Base-by-base conservation (phyloP, 371 early-diverging fungal species). In the Saksenaea vasiformis region DNA sequence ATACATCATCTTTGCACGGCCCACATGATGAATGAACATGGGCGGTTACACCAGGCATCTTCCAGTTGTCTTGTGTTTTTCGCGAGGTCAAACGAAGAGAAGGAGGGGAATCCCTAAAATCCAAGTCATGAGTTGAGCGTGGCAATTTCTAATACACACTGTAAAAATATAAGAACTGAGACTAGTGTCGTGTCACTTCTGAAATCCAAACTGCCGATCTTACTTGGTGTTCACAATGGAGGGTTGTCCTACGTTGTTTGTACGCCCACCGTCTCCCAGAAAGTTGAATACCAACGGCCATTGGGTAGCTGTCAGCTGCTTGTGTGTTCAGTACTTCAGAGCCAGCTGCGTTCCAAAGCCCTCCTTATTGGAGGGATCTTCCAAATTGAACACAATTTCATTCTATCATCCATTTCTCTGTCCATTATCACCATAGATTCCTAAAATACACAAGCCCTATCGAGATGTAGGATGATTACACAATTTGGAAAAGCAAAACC, bases 371-470 rank as follows among this genome's bases (percentile, higher is more conserved):
- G 24, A 5, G 64, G n/a, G 67, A 35, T 78, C 76, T 57, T 73
- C 78, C 22, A 70, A 37, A 31, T 77, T 72, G 8, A 64, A 68
- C 11, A 87, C 59, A 36, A 83, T 79, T 44, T 77, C 83, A n/a
- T 75, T 74, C 90, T 89, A 90, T 8, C 87, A 64, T 8, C 77
- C 75, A 43, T 87, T 87, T 41, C 73, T 69, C 24, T 31, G 74
- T 73, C 64, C 73, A 76, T 53, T 89, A 55, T 59, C 88, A 66
- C 10, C 62, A 58, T 1, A 78, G 83, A 62, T 89, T 92, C 94
- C 28, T 9, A 92, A 65, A 34, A 92, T 81, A 67, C 88, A 89
- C 71, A 93, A 68, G 1, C 91, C 91, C 79, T 88, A 65, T 8
- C 8, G 26, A 58, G 31, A 34, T 61, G 19, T 47, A 22, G 11